Base-by-base conservation (phyloP, 306 rosid genomes). In the Heteromeles arbutifolia region DNA sequence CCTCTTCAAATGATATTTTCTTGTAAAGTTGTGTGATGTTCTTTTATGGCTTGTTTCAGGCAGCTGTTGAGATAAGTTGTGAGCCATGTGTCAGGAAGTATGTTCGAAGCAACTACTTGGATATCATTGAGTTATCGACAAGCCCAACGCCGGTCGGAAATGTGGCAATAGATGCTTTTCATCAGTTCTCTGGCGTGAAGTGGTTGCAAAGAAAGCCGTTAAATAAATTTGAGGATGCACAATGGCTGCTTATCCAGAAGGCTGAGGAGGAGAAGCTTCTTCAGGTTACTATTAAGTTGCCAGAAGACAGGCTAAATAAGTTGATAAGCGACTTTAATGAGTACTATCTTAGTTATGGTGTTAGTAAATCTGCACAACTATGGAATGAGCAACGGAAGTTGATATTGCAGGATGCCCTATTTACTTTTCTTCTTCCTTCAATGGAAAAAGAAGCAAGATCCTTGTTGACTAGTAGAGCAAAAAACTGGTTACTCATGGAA, bases 321-420 rank as follows among this genome's bases (percentile, higher is more conserved):
- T 83, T 95, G 84, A 84, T 80, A 31, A 90, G 79, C 44, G 93
- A 92, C 82, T 95, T 95, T 81, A 92, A 92, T 69, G 96, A 88
- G 73, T 92, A 89, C 84, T 95, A 92, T 84, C 88, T 95, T 53
- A 92, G 99, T 82, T 97, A 95, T 64, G 92, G 99, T 77, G 99
- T 95, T 59, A 95, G 99, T 84, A 95, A 89, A 78, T 95, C 93
- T 81, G 99, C 99, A 70, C 97, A 95, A 62, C 85, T 90, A 62
- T 95, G 99, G 99, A 95, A 95, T 82, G 99, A 92, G 86, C 99
- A 95, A 86, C 87, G 99, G 80, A 92, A 92, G 81, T 79, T 90
- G 80, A 90, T 95, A 85, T 77, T 95, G 85, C 89, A 88, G 65
- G 97, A 90, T 90, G 97, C 96, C 48, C 89, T 90, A 72, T 92